Conservation (phyloP, 208 protist genomes). For the Vickermania ingenoplastis region DNA sequence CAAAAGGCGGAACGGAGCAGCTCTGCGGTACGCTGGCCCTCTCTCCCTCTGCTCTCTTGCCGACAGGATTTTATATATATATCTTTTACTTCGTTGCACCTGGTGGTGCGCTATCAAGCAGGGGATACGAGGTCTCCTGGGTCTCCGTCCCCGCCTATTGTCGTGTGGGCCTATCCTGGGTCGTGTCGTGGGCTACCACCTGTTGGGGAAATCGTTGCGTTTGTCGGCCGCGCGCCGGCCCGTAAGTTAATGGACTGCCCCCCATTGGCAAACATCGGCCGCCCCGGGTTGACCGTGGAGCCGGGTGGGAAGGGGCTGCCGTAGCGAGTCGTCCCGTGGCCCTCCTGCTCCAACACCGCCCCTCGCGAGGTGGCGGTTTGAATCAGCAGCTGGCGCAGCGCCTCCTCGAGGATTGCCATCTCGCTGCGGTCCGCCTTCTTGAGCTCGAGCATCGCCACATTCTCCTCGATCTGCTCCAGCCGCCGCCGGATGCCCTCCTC, state of each 20-base stretch:
- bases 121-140: too few species aligned
- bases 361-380: neutral
- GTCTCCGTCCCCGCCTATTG: neutral
- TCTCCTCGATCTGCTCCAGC: constrained; percentile 65
- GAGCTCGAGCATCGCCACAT: constrained; percentile 47
- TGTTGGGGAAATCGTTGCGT: constrained; percentile 39
- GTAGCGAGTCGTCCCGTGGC: neutral
- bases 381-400: constrained; percentile 21
- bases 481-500: constrained; percentile 52
- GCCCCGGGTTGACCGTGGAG: constrained; percentile 12
- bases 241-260: constrained; percentile 35
- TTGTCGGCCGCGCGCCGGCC: constrained; percentile 31
- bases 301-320: neutral
- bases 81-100: too few species aligned
- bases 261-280: constrained; percentile 53
- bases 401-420: constrained; percentile 40
- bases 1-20: too few species aligned
- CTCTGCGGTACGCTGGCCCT: too few species aligned
- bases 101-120: too few species aligned
- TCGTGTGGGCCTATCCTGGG: neutral
- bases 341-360: neutral
- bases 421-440: constrained; percentile 74
- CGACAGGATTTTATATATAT: too few species aligned
- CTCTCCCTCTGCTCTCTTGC: too few species aligned
- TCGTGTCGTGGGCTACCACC: constrained; percentile 1